Evolutionary conservation across 2,329 filamentous ascomycete genomes (phyloP).

Genomic region (Ophiostoma triangulosporum): DNA sequence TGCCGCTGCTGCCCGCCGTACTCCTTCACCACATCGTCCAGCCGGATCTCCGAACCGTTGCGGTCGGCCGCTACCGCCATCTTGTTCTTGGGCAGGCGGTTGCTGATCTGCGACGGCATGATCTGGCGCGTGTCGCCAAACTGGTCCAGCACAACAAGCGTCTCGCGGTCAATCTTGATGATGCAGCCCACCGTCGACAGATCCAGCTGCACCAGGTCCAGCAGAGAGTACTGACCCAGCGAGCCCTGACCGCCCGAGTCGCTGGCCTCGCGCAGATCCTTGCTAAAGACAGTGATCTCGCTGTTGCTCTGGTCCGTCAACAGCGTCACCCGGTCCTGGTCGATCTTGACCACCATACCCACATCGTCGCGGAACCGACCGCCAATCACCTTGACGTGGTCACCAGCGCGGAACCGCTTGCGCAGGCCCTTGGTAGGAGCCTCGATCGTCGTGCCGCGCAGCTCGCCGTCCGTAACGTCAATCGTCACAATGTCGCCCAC

Average conservation of each 20-base stretch:
- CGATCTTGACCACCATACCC: conserved; percentile 90
- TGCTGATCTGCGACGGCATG: conserved; percentile 82
- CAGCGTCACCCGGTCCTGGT: conserved; percentile 82
- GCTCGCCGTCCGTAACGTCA: conserved; percentile 66
- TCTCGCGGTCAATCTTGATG: conserved; percentile 90
- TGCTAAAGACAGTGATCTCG: conserved; percentile 96
- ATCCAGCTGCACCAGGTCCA: conserved; percentile 89
- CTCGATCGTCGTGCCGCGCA: conserved; percentile 75
- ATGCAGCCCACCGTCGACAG: conserved; percentile 84
- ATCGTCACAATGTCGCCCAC: conserved; percentile 88
- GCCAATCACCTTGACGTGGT: conserved; percentile 97
- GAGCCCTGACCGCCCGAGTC: conserved; percentile 78
- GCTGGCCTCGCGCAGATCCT: conserved; percentile 83
- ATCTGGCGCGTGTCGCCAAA: conserved; percentile 70
- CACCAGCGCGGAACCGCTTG: conserved; percentile 84
- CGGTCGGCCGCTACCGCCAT: conserved; percentile 83
- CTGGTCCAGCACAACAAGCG: conserved; percentile 79
- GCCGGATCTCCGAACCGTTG: conserved; percentile 81
- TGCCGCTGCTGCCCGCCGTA: conserved; percentile 70
- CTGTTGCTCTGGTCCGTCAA: conserved; percentile 84
- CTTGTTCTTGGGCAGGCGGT: conserved; percentile 71
- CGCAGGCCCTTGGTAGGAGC: conserved; percentile 84
- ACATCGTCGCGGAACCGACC: conserved; percentile 91
- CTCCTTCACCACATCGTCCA: conserved; percentile 88
- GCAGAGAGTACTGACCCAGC: conserved; percentile 79